Conservation (phyloP, 2,329 filamentous ascomycete genomes). For the Penicillium sp. region DNA sequence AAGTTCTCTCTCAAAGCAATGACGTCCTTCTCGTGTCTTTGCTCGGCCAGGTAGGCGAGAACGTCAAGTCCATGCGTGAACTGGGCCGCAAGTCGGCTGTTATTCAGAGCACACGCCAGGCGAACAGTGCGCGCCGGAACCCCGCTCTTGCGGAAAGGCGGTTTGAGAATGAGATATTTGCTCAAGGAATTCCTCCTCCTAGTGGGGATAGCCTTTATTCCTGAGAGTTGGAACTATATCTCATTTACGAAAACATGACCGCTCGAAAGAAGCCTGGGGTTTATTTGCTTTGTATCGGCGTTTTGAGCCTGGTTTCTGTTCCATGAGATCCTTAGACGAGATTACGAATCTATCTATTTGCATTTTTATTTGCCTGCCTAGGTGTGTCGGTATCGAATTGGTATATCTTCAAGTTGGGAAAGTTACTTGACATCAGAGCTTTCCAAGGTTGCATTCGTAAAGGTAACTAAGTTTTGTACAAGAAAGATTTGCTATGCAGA, state of each 20-base stretch:
- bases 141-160: constrained; percentile 23
- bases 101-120: constrained; percentile 48
- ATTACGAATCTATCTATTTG: constrained; percentile 3
- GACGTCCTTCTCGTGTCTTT: constrained; percentile 78
- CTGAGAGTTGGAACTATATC: neutral
- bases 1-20: constrained; percentile 75
- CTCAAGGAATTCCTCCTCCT: constrained; percentile 11
- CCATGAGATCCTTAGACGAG: constrained; percentile 4
- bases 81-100: constrained; percentile 71
- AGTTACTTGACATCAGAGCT: neutral
- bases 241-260: neutral
- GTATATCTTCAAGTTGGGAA: neutral
- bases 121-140: constrained; percentile 20
- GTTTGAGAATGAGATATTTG: constrained; percentile 30
- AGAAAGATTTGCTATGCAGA: constrained; percentile 1
- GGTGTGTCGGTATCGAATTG: neutral
- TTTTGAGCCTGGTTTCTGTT: neutral
- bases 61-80: constrained; percentile 67
- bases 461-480: neutral
- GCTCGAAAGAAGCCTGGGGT: neutral
- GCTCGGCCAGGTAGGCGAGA: constrained; percentile 71
- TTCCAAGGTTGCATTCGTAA: neutral
- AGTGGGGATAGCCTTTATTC: neutral
- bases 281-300: neutral
- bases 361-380: neutral